Conservation (phyloP, 352 stramenopile genomes). For the Aphanomyces invadans region DNA sequence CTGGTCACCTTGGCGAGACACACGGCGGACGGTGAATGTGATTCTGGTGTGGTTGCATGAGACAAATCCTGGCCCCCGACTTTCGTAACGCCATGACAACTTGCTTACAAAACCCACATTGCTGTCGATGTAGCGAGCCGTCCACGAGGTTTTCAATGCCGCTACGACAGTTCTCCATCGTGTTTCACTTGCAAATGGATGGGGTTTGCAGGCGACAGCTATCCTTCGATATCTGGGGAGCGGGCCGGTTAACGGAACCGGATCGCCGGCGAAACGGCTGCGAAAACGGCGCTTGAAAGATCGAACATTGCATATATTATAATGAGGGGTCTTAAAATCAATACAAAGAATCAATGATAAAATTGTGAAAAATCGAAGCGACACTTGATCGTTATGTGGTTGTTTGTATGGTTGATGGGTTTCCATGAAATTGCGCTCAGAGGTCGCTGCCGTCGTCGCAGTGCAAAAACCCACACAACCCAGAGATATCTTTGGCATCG, state of each 20-base stretch:
- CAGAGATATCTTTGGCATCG: constrained; percentile 14
- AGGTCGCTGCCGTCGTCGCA: neutral
- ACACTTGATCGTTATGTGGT: no score
- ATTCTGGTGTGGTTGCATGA: no score
- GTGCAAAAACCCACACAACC: constrained; percentile 4
- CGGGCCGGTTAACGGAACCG: neutral
- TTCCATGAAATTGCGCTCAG: constrained; percentile 4
- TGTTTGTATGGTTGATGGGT: no score
- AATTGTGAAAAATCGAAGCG: neutral
- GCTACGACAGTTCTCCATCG: no score
- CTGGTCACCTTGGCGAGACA: no score
- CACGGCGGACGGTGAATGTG: no score
- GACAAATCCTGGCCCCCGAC: no score
- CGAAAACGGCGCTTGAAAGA: constrained; percentile 5
- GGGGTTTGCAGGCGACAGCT: neutral
- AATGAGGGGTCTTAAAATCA: neutral
- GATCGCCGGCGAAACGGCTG: neutral
- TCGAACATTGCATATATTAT: constrained; percentile 2
- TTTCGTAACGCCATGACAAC: no score
- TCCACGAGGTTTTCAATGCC: no score
- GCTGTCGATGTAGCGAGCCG: no score
- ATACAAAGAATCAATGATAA: neutral
- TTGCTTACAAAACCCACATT: no score
- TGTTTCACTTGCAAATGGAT: no score
- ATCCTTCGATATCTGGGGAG: neutral